A percentile compares a stretch with the other conserved stretches of the same genome.
Conservation (phyloP, 2,329 filamentous ascomycete species). For the Eutypella sp. region DNA sequence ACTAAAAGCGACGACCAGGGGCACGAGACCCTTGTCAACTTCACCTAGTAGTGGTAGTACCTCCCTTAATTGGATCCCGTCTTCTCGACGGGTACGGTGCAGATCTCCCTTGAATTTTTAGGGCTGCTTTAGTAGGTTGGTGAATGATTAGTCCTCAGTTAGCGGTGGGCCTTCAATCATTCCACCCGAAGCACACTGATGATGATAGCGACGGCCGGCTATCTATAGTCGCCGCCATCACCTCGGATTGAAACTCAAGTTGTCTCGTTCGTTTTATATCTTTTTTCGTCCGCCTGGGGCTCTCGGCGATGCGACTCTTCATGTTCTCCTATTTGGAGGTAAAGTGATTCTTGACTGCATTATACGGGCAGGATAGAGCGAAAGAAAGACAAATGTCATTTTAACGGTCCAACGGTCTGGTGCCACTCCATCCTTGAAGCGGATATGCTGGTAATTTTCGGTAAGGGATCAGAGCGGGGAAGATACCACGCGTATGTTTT, state of each 20-base stretch:
- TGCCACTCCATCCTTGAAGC: neutral
- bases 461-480: neutral
- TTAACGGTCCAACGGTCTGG: too few relatives aligned
- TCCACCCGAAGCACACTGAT: too few relatives aligned
- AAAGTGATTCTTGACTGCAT: neutral
- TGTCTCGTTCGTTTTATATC: too few relatives aligned
- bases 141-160: too few relatives aligned
- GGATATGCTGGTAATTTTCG: constrained; percentile 1
- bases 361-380: neutral
- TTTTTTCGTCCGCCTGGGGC: too few relatives aligned
- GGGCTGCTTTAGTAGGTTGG: neutral
- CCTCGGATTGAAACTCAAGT: too few relatives aligned
- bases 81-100: constrained; percentile 17
- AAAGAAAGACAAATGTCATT: neutral
- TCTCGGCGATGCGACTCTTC: too few relatives aligned
- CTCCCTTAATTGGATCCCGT: constrained; percentile 17
- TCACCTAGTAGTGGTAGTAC: too few relatives aligned
- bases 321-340: too few relatives aligned
- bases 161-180: too few relatives aligned
- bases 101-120: neutral
- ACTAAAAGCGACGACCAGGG: constrained; percentile 7
- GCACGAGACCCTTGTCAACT: constrained; percentile 8
- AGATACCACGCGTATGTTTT: neutral
- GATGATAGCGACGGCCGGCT: too few relatives aligned
- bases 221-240: too few relatives aligned